Conservation (phyloP, 345 rosid species). For the Mangifera indica region DNA sequence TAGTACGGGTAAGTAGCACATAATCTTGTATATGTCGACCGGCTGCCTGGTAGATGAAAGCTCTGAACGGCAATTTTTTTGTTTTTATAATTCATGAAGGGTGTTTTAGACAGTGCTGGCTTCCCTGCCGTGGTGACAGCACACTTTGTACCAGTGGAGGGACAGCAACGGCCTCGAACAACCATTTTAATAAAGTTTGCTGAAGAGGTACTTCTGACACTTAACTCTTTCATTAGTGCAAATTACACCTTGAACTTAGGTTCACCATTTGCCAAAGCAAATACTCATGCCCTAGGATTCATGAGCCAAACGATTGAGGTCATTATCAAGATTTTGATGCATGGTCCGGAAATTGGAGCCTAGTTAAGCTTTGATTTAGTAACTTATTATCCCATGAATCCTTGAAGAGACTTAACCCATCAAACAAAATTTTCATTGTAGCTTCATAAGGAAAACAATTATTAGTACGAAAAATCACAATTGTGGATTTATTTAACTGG, state of each 20-base stretch:
- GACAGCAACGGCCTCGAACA: conserved; percentile 95
- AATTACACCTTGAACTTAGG: neutral
- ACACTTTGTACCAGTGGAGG: conserved; percentile 97
- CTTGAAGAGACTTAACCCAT: neutral
- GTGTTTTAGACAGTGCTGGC: conserved; percentile 88
- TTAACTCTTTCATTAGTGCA: neutral
- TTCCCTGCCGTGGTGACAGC: conserved; percentile 97
- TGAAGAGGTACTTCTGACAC: conserved; percentile 64
- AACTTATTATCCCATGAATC: neutral
- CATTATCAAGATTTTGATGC: neutral
- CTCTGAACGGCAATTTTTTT: conserved; percentile 20
- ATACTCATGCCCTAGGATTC: neutral
- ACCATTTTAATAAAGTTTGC: conserved; percentile 94
- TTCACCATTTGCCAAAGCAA: neutral
- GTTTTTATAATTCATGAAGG: conserved; percentile 41
- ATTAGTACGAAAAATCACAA: neutral
- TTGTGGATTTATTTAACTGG: neutral
- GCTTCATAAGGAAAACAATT: neutral
- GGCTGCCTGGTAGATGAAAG: conserved; percentile 8
- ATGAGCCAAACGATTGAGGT: neutral
- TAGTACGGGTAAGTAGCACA: conserved; percentile 64
- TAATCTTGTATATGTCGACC: neutral
- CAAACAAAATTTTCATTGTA: neutral
- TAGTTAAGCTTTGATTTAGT: neutral
- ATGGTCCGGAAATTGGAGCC: neutral